Percentiles rank a stretch among this genome's conserved stretches.
Conservation (phyloP, 306 rosid genomes). For the Heteromeles arbutifolia region DNA sequence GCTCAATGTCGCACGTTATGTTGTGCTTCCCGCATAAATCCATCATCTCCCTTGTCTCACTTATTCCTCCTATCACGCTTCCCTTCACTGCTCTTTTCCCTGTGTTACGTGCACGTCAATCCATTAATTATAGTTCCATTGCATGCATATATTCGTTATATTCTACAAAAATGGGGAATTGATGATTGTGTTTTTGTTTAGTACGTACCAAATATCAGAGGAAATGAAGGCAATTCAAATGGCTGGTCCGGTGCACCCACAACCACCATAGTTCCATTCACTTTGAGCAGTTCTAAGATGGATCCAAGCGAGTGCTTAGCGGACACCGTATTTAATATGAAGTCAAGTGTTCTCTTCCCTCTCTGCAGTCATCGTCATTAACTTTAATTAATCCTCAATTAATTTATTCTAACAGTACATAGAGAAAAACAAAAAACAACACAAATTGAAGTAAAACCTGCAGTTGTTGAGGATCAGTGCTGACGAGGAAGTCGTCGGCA, state of each 20-base stretch:
- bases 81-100: constrained; percentile 69
- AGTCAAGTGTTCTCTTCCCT: constrained; percentile 37
- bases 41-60: constrained; percentile 67
- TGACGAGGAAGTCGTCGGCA: constrained; percentile 55
- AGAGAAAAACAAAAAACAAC: no score
- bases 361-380: constrained; percentile 1
- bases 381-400: background rate
- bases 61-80: constrained; percentile 66
- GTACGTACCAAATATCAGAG: constrained; percentile 53
- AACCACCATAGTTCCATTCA: constrained; percentile 47
- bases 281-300: constrained; percentile 57
- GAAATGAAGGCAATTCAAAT: constrained; percentile 48
- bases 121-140: background rate
- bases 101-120: background rate
- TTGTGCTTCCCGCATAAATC: constrained; percentile 52
- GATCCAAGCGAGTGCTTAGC: constrained; percentile 45
- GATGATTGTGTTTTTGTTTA: background rate
- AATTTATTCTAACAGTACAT: background rate
- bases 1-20: constrained; percentile 56
- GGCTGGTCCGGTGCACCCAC: constrained; percentile 74
- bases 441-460: constrained; percentile 7
- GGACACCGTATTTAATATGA: constrained; percentile 59
- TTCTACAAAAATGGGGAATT: background rate
- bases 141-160: background rate
- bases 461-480: constrained; percentile 47